phyloP scores from a whole-genome alignment of 225 moss, liverwort and hornwort genomes.

The Straminergon stramineum region DNA sequence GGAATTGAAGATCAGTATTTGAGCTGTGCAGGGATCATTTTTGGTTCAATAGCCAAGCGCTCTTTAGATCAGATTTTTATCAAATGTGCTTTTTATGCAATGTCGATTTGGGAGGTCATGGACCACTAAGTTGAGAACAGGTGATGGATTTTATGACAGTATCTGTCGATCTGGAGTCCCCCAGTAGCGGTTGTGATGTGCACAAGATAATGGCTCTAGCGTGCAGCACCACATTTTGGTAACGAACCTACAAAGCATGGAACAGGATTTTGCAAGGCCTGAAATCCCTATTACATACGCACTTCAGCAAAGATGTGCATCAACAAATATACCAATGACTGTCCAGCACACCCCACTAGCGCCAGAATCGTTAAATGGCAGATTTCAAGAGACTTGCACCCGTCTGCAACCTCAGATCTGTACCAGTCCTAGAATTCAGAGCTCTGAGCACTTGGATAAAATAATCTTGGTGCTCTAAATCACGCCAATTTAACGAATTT shows the following conservation, averaged over 20 bases:
- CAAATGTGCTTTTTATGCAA: neutral
- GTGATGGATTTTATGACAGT: neutral
- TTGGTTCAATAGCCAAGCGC: neutral
- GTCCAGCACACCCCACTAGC: neutral
- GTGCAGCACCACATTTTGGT: neutral
- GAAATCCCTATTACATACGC: neutral
- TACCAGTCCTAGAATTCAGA: neutral
- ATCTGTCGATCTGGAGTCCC: neutral
- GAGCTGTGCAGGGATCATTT: neutral
- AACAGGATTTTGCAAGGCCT: neutral
- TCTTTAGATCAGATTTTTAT: neutral
- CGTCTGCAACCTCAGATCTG: neutral
- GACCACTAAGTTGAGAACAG: neutral
- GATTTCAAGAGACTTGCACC: neutral
- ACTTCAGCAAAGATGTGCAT: neutral
- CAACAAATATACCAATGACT: neutral
- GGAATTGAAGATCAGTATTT: neutral
- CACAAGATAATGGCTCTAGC: neutral
- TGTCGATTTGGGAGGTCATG: neutral
- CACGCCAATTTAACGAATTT: neutral
- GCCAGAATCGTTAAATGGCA: neutral
- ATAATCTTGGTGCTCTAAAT: neutral
- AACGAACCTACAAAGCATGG: neutral
- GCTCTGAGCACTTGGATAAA: too few species aligned
- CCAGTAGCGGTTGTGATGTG: neutral